phyloP scores from a whole-genome alignment of 176 grass and related monocot genomes.

The Rhynchospora breviuscula region DNA sequence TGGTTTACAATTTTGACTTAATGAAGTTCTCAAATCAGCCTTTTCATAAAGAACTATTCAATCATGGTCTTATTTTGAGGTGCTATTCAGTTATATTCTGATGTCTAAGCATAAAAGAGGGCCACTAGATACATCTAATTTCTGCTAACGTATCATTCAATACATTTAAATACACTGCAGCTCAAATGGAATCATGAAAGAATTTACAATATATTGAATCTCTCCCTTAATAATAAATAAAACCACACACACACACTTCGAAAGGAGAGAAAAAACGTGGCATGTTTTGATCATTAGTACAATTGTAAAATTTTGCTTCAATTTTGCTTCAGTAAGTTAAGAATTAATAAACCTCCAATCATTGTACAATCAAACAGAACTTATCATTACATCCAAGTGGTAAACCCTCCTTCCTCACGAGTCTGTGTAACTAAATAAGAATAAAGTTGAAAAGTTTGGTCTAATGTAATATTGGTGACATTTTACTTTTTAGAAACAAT shows the following conservation, averaged over 20 bases:
- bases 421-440: not conserved
- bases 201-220: not conserved
- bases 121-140: not conserved
- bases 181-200: not conserved
- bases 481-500: not conserved
- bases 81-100: not conserved
- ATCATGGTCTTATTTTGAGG: not conserved
- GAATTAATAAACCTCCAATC: not conserved
- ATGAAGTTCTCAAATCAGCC: not conserved
- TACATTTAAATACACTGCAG: not conserved
- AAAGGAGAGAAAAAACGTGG: not conserved
- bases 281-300: not conserved
- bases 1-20: not conserved
- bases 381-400: not conserved
- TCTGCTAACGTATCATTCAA: not conserved
- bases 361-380: not conserved
- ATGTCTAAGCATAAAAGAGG: not conserved
- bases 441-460: not conserved
- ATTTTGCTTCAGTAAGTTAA: too few relatives aligned
- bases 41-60: not conserved
- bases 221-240: not conserved
- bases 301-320: too few relatives aligned
- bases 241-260: too few relatives aligned
- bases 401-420: not conserved
- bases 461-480: not conserved